Conservation (phyloP, 768 basidiomycete genomes). For the Kwoniella mangroviensis region DNA sequence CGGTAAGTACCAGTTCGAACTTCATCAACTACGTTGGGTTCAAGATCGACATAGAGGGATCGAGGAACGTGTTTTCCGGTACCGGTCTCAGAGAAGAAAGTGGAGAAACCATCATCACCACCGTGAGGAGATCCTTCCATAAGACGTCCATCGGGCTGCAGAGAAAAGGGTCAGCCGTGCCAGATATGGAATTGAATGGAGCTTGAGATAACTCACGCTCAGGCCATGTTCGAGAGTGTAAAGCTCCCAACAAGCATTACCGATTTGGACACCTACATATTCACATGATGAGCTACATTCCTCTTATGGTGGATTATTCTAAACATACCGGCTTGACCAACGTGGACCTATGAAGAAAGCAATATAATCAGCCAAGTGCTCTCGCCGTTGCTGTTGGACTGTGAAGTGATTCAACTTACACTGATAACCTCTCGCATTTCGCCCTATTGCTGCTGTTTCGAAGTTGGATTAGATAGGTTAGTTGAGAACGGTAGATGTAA, state of each 20-base stretch:
- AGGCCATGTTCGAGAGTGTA: slow-evolving; percentile 99
- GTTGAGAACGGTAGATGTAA: slow-evolving; percentile 1
- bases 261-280: slow-evolving; percentile 61
- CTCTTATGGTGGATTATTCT: neutral
- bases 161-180: neutral
- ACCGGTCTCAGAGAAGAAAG: slow-evolving; percentile 98
- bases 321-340: slow-evolving; percentile 78
- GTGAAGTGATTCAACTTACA: slow-evolving; percentile 59
- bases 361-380: slow-evolving; percentile 22
- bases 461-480: slow-evolving; percentile 7
- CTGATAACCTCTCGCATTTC: slow-evolving; percentile 79
- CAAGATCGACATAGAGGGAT: slow-evolving; percentile 79
- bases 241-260: slow-evolving; percentile 99
- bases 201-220: slow-evolving; percentile 64
- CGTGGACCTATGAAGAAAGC: slow-evolving; percentile 63
- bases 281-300: neutral
- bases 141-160: slow-evolving; percentile 91
- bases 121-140: slow-evolving; percentile 74
- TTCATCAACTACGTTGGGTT: slow-evolving; percentile 97
- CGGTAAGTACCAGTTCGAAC: slow-evolving; percentile 94
- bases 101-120: slow-evolving; percentile 91
- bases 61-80: slow-evolving; percentile 97
- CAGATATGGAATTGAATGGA: neutral
- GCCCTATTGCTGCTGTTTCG: slow-evolving; percentile 9
- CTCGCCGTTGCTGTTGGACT: neutral